Conservation (phyloP, 1,139 yeast genomes). For the Saccharomyces hybrid region DNA sequence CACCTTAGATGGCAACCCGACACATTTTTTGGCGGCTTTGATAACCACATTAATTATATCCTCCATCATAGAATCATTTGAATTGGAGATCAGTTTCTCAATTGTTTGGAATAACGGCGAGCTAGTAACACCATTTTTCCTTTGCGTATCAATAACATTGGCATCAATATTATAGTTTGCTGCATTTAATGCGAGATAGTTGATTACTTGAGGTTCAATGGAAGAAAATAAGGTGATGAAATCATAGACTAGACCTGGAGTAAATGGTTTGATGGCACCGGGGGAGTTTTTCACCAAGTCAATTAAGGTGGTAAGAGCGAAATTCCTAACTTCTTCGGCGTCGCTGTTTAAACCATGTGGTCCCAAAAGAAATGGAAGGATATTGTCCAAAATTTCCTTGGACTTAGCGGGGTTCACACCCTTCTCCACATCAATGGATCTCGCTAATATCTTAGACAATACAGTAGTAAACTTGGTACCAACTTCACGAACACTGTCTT, state of each 20-base stretch:
- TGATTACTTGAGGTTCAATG: conserved; percentile 83
- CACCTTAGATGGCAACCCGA: conserved; percentile 88
- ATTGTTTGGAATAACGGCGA: conserved; percentile 90
- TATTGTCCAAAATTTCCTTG: conserved; percentile 44
- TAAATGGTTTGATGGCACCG: conserved; percentile 54
- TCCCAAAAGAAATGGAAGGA: conserved; percentile 78
- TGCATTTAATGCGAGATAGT: conserved; percentile 81
- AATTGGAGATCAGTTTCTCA: conserved; percentile 55
- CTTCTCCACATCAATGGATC: conserved; percentile 37
- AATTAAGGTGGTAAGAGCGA: conserved; percentile 67
- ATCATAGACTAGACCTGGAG: conserved; percentile 63
- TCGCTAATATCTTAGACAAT: conserved; percentile 56
- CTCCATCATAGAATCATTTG: conserved; percentile 48
- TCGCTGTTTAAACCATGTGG: conserved; percentile 73
- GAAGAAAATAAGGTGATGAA: conserved; percentile 71
- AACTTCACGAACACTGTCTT: conserved; percentile 83
- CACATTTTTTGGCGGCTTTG: conserved; percentile 50
- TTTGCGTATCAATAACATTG: conserved; percentile 67
- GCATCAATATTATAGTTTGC: conserved; percentile 73
- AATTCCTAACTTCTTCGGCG: conserved; percentile 75
- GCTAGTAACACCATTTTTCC: conserved; percentile 64
- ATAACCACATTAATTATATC: conserved; percentile 45
- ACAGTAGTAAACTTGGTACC: conserved; percentile 64
- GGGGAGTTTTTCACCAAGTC: conserved; percentile 62
- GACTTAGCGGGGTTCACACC: conserved; percentile 42